Evolutionary conservation across 306 rosid species (phyloP).

Genomic region (Fagus sylvatica): DNA sequence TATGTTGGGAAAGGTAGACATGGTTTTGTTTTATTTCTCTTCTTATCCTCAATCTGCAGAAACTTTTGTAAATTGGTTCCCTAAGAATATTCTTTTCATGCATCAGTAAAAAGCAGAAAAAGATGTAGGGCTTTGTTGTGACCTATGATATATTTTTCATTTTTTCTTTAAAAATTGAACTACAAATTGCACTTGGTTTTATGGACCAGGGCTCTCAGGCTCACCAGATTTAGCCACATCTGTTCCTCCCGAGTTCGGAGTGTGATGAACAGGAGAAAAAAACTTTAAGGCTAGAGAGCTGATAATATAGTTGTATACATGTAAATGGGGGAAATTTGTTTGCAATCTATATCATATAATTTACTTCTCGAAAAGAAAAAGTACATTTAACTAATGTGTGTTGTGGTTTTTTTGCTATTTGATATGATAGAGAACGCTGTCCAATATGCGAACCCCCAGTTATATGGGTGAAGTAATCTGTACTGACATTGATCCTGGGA

Average conservation of each 20-base stretch:
- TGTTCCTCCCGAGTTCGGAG: not conserved
- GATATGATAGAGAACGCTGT: constrained; percentile 60
- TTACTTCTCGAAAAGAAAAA: not conserved
- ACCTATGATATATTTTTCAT: too few relatives aligned
- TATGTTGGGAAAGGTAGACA: not conserved
- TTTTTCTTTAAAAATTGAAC: not conserved
- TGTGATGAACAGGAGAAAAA: not conserved
- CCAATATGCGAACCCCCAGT: constrained; percentile 75
- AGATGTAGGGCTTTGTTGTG: not conserved
- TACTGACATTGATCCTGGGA: constrained; percentile 69
- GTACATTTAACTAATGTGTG: constrained; percentile 24
- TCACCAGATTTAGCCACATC: not conserved
- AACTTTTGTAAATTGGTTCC: constrained; percentile 9
- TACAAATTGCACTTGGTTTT: not conserved
- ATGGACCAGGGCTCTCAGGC: not conserved
- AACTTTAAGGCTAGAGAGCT: not conserved
- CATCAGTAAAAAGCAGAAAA: not conserved
- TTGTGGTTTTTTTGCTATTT: constrained; percentile 24
- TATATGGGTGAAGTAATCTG: constrained; percentile 85
- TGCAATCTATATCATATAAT: not conserved
- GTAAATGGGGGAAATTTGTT: not conserved
- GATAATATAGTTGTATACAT: not conserved
- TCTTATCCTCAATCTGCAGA: constrained; percentile 10
- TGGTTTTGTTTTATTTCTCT: not conserved
- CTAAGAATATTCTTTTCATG: constrained; percentile 12